These are phyloP conservation scores for Candida ponderosae DNA, from an alignment of 805 yeast species.

Conservation along the genomic window DNA sequence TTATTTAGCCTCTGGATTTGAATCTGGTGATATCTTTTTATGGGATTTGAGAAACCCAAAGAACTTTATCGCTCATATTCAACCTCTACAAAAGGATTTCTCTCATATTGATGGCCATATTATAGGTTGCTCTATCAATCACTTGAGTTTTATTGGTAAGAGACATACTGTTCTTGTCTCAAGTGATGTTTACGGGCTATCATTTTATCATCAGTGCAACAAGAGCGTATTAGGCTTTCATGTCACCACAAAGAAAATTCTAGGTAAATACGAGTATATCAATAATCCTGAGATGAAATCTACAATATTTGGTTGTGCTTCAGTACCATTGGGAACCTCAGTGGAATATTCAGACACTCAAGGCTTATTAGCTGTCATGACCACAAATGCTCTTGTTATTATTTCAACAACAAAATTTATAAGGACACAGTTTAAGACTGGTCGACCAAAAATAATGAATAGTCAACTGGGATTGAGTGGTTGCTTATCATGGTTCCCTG, in stretches of 20 bases:
- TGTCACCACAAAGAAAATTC: slow-evolving; percentile 37
- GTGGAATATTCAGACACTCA: slow-evolving; percentile 46
- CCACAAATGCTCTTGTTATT: slow-evolving; percentile 40
- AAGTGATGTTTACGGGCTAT: slow-evolving; percentile 47
- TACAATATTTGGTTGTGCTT: slow-evolving; percentile 32
- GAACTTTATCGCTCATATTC: slow-evolving; percentile 15
- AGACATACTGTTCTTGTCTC: slow-evolving; percentile 50
- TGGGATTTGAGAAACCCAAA: slow-evolving; percentile 53
- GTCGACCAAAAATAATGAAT: slow-evolving; percentile 33
- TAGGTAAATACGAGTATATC: slow-evolving; percentile 37
- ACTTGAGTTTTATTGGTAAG: slow-evolving; percentile 39
- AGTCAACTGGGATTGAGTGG: slow-evolving; percentile 30
- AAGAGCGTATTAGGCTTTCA: slow-evolving; percentile 47
- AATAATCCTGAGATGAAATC: slow-evolving; percentile 11
- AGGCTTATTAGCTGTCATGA: slow-evolving; percentile 55
- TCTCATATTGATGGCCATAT: slow-evolving; percentile 25
- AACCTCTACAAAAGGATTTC: slow-evolving; percentile 10
- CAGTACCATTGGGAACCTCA: slow-evolving; percentile 55
- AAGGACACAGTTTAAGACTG: slow-evolving; percentile 46
- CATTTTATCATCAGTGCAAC: slow-evolving; percentile 57
- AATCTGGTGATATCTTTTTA: slow-evolving; percentile 52
- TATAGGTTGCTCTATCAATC: slow-evolving; percentile 26
- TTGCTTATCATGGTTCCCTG: slow-evolving; percentile 60
- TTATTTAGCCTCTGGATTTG: slow-evolving; percentile 60
- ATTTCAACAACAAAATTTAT: slow-evolving; percentile 45